phyloP scores from a whole-genome alignment of 1,284 basidiomycete species.

The Peniophora sp. region DNA sequence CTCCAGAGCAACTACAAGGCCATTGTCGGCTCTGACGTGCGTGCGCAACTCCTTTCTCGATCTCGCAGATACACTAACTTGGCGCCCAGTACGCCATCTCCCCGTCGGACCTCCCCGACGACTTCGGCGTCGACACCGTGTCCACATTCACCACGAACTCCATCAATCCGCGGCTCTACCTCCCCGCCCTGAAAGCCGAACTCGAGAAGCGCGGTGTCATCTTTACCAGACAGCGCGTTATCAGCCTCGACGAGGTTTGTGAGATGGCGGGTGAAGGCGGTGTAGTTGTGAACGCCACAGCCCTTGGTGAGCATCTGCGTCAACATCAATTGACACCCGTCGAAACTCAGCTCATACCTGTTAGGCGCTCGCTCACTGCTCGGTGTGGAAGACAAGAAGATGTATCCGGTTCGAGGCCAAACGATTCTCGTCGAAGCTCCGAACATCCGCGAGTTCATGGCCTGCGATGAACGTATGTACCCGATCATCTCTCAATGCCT shows the following conservation, averaged over 20 bases:
- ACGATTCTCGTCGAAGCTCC: conserved; percentile 75
- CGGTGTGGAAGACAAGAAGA: conserved; percentile 68
- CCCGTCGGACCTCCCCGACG: background rate
- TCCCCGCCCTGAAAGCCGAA: conserved; percentile 39
- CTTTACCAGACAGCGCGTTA: conserved; percentile 20
- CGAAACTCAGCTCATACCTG: background rate
- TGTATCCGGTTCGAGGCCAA: conserved; percentile 83
- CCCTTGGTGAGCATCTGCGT: conserved; percentile 31
- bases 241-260: conserved; percentile 34
- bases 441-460: conserved; percentile 33
- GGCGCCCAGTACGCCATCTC: background rate
- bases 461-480: conserved; percentile 13
- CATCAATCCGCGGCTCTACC: conserved; percentile 38
- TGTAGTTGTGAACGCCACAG: conserved; percentile 40
- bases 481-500: background rate
- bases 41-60: background rate
- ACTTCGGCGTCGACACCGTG: conserved; percentile 24
- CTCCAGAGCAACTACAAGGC: background rate
- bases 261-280: conserved; percentile 25
- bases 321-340: background rate
- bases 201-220: conserved; percentile 23
- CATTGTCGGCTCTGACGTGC: background rate
- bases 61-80: background rate
- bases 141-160: conserved; percentile 39
- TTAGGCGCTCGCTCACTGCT: conserved; percentile 64